Conservation (phyloP, 495 filamentous ascomycete genomes). For the Penicillium verhagenii region DNA sequence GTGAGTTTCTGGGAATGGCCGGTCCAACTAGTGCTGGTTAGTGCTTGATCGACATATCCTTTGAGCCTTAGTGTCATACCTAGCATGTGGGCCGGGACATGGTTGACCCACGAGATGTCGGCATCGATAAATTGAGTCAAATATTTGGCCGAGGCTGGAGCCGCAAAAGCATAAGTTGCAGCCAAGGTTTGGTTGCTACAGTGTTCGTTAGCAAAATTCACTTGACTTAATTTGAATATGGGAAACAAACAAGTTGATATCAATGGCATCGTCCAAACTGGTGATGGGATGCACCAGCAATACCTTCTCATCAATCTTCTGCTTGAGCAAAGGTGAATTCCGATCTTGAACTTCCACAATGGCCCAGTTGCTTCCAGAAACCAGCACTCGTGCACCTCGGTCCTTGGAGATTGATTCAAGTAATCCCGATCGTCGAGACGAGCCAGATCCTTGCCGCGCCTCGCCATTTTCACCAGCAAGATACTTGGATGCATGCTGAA, state of each 20-base stretch:
- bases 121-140: conserved; percentile 51
- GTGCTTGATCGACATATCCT: not conserved
- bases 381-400: conserved; percentile 17
- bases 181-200: conserved; percentile 31
- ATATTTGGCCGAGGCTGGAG: conserved; percentile 47
- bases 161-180: conserved; percentile 51
- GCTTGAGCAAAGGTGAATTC: conserved; percentile 24
- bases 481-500: conserved; percentile 35
- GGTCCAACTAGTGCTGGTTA: conserved; percentile 33
- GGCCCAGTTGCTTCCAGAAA: conserved; percentile 33
- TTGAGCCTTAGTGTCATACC: conserved; percentile 13
- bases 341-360: conserved; percentile 32
- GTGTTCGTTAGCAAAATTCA: not conserved
- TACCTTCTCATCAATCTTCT: conserved; percentile 33
- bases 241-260: conserved; percentile 29
- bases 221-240: not conserved
- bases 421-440: conserved; percentile 17
- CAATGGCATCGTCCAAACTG: conserved; percentile 48
- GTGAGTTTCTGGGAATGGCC: conserved; percentile 31
- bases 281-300: conserved; percentile 38
- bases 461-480: conserved; percentile 32
- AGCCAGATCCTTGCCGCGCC: conserved; percentile 9
- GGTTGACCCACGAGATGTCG: conserved; percentile 48
- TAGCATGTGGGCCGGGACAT: conserved; percentile 48
- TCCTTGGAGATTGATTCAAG: conserved; percentile 28